Conservation (phyloP, 495 filamentous ascomycete species). For the Penicillium atrosanguineum region DNA sequence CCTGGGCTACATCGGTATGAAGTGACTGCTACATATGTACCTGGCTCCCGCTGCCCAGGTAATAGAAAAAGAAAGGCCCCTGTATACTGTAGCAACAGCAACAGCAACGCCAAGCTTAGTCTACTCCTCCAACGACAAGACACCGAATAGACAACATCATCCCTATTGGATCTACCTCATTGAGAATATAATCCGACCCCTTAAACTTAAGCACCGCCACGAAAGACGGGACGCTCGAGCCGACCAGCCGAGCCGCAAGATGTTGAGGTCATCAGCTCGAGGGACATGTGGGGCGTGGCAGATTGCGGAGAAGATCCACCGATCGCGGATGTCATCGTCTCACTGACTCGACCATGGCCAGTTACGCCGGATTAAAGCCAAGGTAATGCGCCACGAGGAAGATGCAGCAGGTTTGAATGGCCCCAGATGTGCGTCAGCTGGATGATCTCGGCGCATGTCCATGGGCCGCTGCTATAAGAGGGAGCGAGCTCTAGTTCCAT, state of each 20-base stretch:
- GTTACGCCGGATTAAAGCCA: background rate
- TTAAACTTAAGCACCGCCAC: background rate
- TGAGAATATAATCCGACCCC: background rate
- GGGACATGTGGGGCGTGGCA: background rate
- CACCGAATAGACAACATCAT: too few relatives aligned
- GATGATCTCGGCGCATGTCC: background rate
- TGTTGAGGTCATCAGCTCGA: background rate
- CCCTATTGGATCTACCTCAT: too few relatives aligned
- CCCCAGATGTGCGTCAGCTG: background rate
- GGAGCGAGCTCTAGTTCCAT: slow-evolving; percentile 6
- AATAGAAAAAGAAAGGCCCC: too few relatives aligned
- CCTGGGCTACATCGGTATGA: too few relatives aligned
- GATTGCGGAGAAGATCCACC: background rate
- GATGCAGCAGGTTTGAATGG: background rate
- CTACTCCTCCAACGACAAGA: too few relatives aligned
- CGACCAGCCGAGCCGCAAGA: slow-evolving; percentile 8
- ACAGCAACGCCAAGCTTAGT: too few relatives aligned
- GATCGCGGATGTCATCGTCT: background rate
- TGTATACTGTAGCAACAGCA: too few relatives aligned
- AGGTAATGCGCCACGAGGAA: background rate
- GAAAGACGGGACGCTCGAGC: slow-evolving; percentile 7
- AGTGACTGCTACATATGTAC: too few relatives aligned
- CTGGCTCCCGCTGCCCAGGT: too few relatives aligned
- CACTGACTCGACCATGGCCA: too few relatives aligned
- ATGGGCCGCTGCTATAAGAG: background rate